These are phyloP conservation scores for Beauveria australis DNA, from an alignment of 2,329 filamentous ascomycete genomes.

Conservation along the genomic window DNA sequence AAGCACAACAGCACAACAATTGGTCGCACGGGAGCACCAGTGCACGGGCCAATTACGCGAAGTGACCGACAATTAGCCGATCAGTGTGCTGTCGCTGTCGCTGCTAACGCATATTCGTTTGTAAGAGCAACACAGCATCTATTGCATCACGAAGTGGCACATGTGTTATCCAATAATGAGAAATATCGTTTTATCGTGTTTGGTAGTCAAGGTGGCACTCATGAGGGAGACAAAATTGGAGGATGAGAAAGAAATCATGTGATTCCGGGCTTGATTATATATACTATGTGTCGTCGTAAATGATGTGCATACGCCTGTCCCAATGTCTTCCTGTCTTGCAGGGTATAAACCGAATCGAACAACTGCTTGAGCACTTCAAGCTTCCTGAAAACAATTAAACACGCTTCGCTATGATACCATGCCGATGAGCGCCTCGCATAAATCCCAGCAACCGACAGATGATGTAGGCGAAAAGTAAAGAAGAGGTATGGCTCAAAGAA, in stretches of 20 bases:
- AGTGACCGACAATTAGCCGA: conserved; percentile 4
- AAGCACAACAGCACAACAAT: conserved; percentile 11
- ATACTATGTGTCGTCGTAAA: not conserved
- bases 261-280: not conserved
- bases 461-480: not conserved
- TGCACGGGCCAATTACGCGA: not conserved
- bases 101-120: not conserved
- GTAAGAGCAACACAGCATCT: not conserved
- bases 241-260: not conserved
- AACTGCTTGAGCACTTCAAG: conserved; percentile 3
- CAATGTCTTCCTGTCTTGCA: not conserved
- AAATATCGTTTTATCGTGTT: not conserved
- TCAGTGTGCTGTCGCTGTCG: not conserved
- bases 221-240: not conserved
- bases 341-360: conserved; percentile 1
- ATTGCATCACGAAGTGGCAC: not conserved
- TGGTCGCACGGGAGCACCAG: conserved; percentile 6
- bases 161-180: not conserved
- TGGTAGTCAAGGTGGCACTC: not conserved
- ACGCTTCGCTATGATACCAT: conserved; percentile 7
- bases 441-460: not conserved
- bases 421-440: not conserved
- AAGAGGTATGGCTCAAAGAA: not conserved
- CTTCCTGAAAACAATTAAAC: not conserved
- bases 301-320: not conserved